Conservation (phyloP, 2,329 filamentous ascomycete genomes). For the Colletotrichum tabaci region DNA sequence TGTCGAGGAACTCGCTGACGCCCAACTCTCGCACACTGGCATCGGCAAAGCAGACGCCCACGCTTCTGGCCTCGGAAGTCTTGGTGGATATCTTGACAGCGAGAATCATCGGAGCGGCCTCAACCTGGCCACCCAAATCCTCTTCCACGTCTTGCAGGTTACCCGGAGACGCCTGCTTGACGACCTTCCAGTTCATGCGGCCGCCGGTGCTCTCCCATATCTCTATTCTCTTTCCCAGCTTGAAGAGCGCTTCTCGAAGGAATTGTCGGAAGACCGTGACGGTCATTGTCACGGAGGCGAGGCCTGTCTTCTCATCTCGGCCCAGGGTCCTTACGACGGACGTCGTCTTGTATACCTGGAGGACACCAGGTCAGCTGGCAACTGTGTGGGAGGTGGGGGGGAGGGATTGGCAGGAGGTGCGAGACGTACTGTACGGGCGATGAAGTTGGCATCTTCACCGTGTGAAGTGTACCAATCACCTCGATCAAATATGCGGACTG, state of each 20-base stretch:
- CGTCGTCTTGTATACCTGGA: constrained; percentile 94
- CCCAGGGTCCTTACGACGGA: constrained; percentile 94
- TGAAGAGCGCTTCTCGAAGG: constrained; percentile 92
- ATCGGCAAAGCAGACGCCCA: constrained; percentile 98
- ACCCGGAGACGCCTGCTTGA: constrained; percentile 93
- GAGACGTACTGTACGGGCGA: constrained; percentile 77
- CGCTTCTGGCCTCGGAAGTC: constrained; percentile 84
- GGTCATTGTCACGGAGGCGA: constrained; percentile 96
- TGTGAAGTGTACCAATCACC: constrained; percentile 98
- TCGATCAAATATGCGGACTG: constrained; percentile 92
- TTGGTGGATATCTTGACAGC: constrained; percentile 95
- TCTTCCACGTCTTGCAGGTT: constrained; percentile 98
- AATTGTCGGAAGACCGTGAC: constrained; percentile 96
- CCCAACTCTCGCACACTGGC: constrained; percentile 95
- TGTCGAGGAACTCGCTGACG: constrained; percentile 98
- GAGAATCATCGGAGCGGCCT: constrained; percentile 93
- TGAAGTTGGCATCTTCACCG: constrained; percentile 86
- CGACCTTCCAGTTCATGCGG: constrained; percentile 92
- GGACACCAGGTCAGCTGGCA: neutral
- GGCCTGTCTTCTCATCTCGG: constrained; percentile 83
- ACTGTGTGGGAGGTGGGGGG: neutral
- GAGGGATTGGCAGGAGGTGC: neutral
- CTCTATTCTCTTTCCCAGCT: constrained; percentile 90
- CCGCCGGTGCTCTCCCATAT: constrained; percentile 85
- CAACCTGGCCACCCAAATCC: constrained; percentile 88